Percentiles rank a stretch among this genome's conserved stretches.
phyloP scores from a whole-genome alignment of 2,329 filamentous ascomycete species.

The Fusarium odoratissimum region DNA sequence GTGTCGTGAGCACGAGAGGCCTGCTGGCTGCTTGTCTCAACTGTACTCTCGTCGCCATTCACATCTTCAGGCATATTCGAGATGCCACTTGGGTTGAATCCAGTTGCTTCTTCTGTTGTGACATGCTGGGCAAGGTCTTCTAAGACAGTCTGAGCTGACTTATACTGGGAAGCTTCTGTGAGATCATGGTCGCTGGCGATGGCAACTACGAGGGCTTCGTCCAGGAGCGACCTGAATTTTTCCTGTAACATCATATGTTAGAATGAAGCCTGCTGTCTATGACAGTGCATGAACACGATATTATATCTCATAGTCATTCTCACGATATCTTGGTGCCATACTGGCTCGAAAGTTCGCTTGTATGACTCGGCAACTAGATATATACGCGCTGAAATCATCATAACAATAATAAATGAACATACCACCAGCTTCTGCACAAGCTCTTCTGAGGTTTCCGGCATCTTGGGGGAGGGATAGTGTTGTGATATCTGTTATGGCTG shows the following conservation, averaged over 20 bases:
- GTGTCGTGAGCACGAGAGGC: slow-evolving; percentile 46
- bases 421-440: slow-evolving; percentile 48
- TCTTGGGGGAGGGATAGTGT: slow-evolving; percentile 31
- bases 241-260: slow-evolving; percentile 58
- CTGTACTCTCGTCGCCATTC: slow-evolving; percentile 40
- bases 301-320: slow-evolving; percentile 1
- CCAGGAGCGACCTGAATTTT: slow-evolving; percentile 79
- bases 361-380: not conserved
- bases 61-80: slow-evolving; percentile 55
- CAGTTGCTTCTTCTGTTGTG: slow-evolving; percentile 73
- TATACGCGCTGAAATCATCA: not conserved
- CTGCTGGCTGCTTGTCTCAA: slow-evolving; percentile 46
- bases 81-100: slow-evolving; percentile 82
- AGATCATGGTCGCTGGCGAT: slow-evolving; percentile 81
- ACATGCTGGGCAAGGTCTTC: slow-evolving; percentile 74
- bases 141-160: slow-evolving; percentile 68
- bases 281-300: not conserved
- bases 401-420: slow-evolving; percentile 22
- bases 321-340: slow-evolving; percentile 2
- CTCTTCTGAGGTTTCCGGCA: slow-evolving; percentile 41
- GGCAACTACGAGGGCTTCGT: slow-evolving; percentile 80
- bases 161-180: slow-evolving; percentile 60
- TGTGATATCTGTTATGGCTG: slow-evolving; percentile 17
- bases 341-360: not conserved
- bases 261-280: slow-evolving; percentile 2